A percentile compares a stretch with the other conserved stretches of the same genome.
Evolutionary conservation across 441 rosid species (phyloP).

Genomic region (Bocquillonia castaneifolia): DNA sequence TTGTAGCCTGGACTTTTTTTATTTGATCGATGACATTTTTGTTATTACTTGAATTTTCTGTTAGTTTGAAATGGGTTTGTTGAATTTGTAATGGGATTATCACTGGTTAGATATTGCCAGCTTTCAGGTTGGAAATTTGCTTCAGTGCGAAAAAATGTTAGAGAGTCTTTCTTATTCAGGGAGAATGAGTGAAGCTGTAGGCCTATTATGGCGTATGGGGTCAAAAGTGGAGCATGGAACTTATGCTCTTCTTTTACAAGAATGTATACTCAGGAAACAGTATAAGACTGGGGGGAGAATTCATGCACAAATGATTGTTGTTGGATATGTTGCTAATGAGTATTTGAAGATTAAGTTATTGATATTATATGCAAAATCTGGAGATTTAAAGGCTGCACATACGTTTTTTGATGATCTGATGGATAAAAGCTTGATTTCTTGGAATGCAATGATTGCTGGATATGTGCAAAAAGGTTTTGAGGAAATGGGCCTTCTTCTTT

Average conservation of each 20-base stretch:
- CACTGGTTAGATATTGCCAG: constrained; percentile 49
- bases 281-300: constrained; percentile 43
- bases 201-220: constrained; percentile 42
- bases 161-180: constrained; percentile 55
- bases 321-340: constrained; percentile 41
- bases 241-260: constrained; percentile 57
- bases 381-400: constrained; percentile 43
- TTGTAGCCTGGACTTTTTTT: background rate
- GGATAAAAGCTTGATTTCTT: constrained; percentile 34
- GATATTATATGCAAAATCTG: constrained; percentile 51
- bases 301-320: constrained; percentile 61
- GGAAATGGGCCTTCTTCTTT: constrained; percentile 32
- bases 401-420: constrained; percentile 35
- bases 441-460: constrained; percentile 55
- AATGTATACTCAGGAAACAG: constrained; percentile 47
- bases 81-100: constrained; percentile 26
- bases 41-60: background rate
- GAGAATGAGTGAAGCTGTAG: constrained; percentile 61
- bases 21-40: constrained; percentile 11
- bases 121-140: constrained; percentile 53
- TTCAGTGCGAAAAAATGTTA: constrained; percentile 44
- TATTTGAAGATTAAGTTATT: constrained; percentile 54
- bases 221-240: constrained; percentile 35
- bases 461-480: constrained; percentile 39
- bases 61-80: background rate